A percentile compares a stretch with the other conserved stretches of the same genome.
phyloP scores from a whole-genome alignment of 2,329 filamentous ascomycete species.

The Talaromyces sp. region DNA sequence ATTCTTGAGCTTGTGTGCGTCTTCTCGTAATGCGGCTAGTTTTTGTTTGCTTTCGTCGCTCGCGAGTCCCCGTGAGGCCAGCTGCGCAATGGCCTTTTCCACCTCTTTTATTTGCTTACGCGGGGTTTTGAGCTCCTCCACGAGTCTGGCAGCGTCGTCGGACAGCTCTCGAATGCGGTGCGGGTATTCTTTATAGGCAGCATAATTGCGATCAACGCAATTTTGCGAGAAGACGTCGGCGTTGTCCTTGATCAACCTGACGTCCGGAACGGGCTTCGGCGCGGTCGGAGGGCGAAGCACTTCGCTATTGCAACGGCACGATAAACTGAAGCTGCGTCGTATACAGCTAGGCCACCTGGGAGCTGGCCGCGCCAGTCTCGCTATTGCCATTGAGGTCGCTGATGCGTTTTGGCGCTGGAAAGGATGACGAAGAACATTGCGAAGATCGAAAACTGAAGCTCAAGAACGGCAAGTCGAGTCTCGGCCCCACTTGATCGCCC shows the following conservation, averaged over 20 bases:
- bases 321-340: constrained; percentile 6
- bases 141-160: constrained; percentile 32
- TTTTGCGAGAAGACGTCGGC: constrained; percentile 75
- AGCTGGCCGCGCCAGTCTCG: not conserved
- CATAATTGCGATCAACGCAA: constrained; percentile 81
- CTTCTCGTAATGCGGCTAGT: constrained; percentile 25
- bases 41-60: constrained; percentile 14
- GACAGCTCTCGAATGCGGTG: constrained; percentile 46
- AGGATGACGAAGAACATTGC: not conserved
- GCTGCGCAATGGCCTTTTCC: constrained; percentile 36
- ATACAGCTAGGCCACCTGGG: not conserved
- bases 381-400: not conserved
- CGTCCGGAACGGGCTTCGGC: constrained; percentile 73
- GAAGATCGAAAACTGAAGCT: not conserved
- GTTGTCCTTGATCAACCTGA: constrained; percentile 86
- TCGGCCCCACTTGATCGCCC: not conserved
- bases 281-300: constrained; percentile 56
- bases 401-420: not conserved
- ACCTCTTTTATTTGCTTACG: constrained; percentile 40
- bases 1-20: constrained; percentile 36
- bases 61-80: constrained; percentile 19
- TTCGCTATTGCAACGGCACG: constrained; percentile 6
- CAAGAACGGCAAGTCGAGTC: not conserved
- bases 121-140: constrained; percentile 35
- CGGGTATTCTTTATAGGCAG: constrained; percentile 46